A percentile compares a stretch with the other conserved stretches of the same genome.
phyloP scores from a whole-genome alignment of 306 rosid species.

The Gleditsia sinensis region DNA sequence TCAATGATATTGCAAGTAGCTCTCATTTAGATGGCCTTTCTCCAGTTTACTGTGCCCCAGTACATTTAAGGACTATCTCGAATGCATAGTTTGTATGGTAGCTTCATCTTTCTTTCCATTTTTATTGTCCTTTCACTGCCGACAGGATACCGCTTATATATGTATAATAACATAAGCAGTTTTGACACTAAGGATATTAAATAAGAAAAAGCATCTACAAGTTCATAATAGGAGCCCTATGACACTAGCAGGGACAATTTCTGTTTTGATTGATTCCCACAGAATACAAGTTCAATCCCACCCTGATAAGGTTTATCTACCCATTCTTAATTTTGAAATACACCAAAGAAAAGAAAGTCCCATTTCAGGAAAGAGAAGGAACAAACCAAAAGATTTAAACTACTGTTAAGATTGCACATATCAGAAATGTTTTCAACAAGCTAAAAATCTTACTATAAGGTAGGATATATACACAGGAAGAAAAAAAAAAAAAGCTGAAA shows the following conservation, averaged over 20 bases:
- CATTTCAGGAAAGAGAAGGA: not conserved
- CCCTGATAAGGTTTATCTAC: not conserved
- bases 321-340: not conserved
- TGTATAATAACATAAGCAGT: not conserved
- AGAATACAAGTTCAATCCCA: not conserved
- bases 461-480: not conserved
- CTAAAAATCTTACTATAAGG: not conserved
- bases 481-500: conserved; percentile 3
- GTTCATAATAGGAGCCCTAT: not conserved
- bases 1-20: conserved; percentile 32
- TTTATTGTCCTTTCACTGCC: conserved; percentile 14
- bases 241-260: conserved; percentile 1
- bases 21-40: not conserved
- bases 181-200: not conserved
- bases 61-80: conserved; percentile 11
- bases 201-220: not conserved
- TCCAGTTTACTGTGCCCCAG: conserved; percentile 14
- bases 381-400: not conserved
- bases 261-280: not conserved
- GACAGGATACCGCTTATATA: not conserved
- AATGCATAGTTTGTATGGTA: conserved; percentile 4
- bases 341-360: not conserved
- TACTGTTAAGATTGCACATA: not conserved
- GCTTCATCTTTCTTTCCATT: not conserved
- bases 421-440: not conserved